Evolutionary conservation across 176 grass and related monocot species (phyloP).

Genomic region (Pharus latifolius): DNA sequence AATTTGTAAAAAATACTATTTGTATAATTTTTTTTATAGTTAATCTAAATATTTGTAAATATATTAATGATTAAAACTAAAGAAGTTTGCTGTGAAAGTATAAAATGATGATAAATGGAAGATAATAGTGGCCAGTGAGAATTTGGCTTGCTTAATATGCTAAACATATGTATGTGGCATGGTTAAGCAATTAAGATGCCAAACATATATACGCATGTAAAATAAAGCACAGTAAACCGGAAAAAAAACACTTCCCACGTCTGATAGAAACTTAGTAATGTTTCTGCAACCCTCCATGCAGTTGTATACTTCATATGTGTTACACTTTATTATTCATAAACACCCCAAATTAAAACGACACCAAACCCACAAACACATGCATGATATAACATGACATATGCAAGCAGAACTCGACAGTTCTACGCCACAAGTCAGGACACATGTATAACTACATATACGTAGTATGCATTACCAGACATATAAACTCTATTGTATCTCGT

Average conservation of each 20-base stretch:
- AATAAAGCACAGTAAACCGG: neutral
- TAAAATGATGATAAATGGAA: too few species aligned
- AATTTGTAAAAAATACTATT: too few species aligned
- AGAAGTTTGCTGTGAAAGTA: too few species aligned
- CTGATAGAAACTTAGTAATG: neutral
- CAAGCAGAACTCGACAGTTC: neutral
- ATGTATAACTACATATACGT: neutral
- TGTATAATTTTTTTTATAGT: too few species aligned
- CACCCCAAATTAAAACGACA: neutral
- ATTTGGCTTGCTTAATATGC: too few species aligned
- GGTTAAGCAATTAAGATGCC: too few species aligned
- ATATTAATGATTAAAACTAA: too few species aligned
- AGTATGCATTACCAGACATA: neutral
- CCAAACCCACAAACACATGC: neutral
- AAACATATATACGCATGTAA: too few species aligned
- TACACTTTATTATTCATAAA: slow-evolving; percentile 10
- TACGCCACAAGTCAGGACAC: neutral
- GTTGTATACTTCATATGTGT: neutral
- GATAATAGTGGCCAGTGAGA: too few species aligned
- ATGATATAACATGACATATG: slow-evolving; percentile 6
- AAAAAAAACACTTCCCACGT: neutral
- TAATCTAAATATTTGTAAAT: too few species aligned
- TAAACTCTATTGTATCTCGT: neutral
- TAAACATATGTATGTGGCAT: too few species aligned
- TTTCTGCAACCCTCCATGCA: neutral